These are phyloP conservation scores for Vaccinium macrocarpon DNA, from an alignment of 148 eudicot genomes.

Conservation along the genomic window DNA sequence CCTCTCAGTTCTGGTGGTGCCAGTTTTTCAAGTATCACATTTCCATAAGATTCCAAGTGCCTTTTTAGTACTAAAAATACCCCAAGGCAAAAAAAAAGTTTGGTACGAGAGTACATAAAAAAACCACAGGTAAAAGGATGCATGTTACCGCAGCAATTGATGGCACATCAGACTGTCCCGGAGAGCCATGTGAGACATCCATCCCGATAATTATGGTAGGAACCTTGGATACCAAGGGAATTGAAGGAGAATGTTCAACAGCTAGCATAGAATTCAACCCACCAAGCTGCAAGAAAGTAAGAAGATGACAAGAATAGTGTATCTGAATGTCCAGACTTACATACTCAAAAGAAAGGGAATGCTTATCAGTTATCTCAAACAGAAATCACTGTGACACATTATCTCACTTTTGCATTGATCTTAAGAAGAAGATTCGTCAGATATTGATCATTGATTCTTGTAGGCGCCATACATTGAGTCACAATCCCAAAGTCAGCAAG, in stretches of 20 bases:
- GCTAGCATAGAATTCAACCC: conserved; percentile 65
- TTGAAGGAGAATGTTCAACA: conserved; percentile 49
- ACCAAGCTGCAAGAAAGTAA: conserved; percentile 53
- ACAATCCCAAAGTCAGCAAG: conserved; percentile 80
- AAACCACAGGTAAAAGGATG: neutral
- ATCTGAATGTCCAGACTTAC: neutral
- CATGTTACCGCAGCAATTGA: conserved; percentile 78
- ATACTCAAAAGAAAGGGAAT: neutral
- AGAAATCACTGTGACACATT: neutral
- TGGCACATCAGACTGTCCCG: conserved; percentile 72
- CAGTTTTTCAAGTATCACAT: neutral
- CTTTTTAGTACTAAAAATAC: neutral
- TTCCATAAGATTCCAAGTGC: neutral
- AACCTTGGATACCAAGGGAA: conserved; percentile 64
- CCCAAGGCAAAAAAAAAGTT: neutral
- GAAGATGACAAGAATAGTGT: neutral
- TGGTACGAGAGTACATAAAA: neutral
- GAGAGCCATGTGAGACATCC: conserved; percentile 80
- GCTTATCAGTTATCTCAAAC: neutral
- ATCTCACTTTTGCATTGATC: conserved; percentile 84
- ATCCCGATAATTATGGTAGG: conserved; percentile 75
- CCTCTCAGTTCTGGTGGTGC: neutral
- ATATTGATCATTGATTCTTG: conserved; percentile 81
- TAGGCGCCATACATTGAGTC: conserved; percentile 86
- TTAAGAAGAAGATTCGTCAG: conserved; percentile 76